Base-by-base conservation (phyloP, 768 basidiomycete species). In the Mycena leptocephala region DNA sequence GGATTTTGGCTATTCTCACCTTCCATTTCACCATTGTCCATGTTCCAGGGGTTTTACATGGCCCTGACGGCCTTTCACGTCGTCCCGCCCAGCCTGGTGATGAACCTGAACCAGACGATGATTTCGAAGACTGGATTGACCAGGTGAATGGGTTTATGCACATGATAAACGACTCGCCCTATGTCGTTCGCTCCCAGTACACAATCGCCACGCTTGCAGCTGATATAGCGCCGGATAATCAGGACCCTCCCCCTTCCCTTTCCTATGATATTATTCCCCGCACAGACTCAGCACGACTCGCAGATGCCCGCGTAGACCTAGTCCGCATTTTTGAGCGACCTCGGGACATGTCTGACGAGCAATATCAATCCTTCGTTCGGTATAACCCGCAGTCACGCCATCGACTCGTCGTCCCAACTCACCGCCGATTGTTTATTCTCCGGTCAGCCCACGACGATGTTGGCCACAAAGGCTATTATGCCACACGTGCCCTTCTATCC, bases 11-110 rank as follows among this genome's bases (percentile, higher is more conserved):
- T 11, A 85, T 85, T 16, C 75, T 81, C 1, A 77, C 76, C 22
- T 85, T 87, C 70, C 56, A 82, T 22, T 87, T 87, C 76, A 71
- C 67, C 1, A 77, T 86, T 10, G 70, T 74, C 2, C 86, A 87
- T 59, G 76, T 86, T 1, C 80, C 84, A 0, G 82, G 79, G 1
- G 32, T 51, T 2, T 61, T 24, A 18, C 79, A 78, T 41, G 80
- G 80, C 0, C 82, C 85, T 0, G 85, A 88, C 73, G 84, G 83
- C 5, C 70, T 86, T 0, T 87, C 83, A 0, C 59, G 83, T 46
- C 53, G 78, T 53, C 20, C 53, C 41, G 58, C 14, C 3, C 76
- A 79, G 26, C 78, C 78, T 0, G 78, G 74, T 3, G 80, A 83
- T 39, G 65, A 79, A 82, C 28, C 3, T 72, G 61, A 28, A 76